A percentile compares a stretch with the other conserved stretches of the same genome.
Conservation (phyloP, 768 basidiomycete genomes). For the Piloderma croceum region DNA sequence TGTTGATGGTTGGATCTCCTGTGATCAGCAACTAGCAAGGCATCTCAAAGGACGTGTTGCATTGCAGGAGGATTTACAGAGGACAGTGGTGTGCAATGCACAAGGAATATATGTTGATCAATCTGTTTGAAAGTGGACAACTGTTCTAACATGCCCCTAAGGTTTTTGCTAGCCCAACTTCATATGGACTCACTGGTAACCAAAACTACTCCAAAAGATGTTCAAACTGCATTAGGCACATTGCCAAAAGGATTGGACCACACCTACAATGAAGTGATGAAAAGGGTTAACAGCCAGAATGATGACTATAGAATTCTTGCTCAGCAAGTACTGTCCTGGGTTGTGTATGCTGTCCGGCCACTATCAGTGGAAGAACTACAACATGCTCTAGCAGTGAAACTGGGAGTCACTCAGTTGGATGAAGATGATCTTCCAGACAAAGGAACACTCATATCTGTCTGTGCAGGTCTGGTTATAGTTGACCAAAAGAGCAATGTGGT, state of each 20-base stretch:
- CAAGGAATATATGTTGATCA: too few species aligned
- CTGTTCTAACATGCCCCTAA: too few species aligned
- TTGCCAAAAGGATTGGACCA: not conserved
- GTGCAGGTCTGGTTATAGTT: slow-evolving; percentile 1
- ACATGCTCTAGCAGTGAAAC: slow-evolving; percentile 2
- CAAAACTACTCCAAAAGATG: too few species aligned
- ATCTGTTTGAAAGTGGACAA: too few species aligned
- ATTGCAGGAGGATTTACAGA: too few species aligned
- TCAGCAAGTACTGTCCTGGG: not conserved
- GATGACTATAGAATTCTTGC: not conserved
- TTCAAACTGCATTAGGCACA: not conserved
- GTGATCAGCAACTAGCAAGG: too few species aligned
- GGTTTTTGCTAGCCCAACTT: too few species aligned
- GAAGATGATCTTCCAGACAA: not conserved
- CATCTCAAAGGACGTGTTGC: too few species aligned
- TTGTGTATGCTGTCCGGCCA: slow-evolving; percentile 2
- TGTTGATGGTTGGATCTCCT: too few species aligned
- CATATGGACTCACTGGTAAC: too few species aligned
- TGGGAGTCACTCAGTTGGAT: not conserved
- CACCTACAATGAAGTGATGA: not conserved
- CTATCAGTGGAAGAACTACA: slow-evolving; percentile 1
- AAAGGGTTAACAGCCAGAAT: not conserved
- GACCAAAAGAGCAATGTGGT: slow-evolving; percentile 1
- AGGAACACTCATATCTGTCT: not conserved
- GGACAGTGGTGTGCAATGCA: too few species aligned